Base-by-base conservation (phyloP, 768 basidiomycete genomes). In the Podaxis sp. region DNA sequence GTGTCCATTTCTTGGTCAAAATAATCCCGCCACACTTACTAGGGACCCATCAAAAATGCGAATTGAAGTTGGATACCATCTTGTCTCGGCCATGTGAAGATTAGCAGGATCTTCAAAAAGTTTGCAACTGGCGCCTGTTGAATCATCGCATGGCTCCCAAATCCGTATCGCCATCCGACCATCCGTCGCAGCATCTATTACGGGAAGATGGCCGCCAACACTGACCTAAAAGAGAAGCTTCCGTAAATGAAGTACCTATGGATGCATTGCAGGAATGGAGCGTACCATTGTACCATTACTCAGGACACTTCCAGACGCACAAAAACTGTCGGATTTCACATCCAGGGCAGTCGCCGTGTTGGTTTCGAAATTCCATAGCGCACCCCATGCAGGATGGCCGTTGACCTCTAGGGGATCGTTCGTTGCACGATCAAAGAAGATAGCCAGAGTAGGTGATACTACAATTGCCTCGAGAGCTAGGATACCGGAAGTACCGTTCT, bases 321-420 rank as follows among this genome's bases (percentile, higher is more conserved):
- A 81, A 68, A 78, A 81, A n/a, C 73, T 73, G 62, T 81, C 74
- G 17, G 75, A 73, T 15, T 74, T 56, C 8, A 78, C 66, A 53
- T 74, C 68, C 33, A 78, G 60, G 8, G 77, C 69, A 11, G 74
- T 74, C 1, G 74, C 72, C 1, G 69, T 73, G 44, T 78, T 76
- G 1, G 78, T 79, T 62, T 74, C 69, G 12, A 82, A 66, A 58
- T 81, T 72, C 70, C 80, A 76, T 20, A 82, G 68, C 6, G 77
- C 78, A 53, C 75, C 76, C 80, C 79, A 81, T 11, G 80, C 80
- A n/a, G 76, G 73, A 58, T 79, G 77, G 2, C 77, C 76, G 55
- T 78, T 72, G 58, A 80, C 72, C 38, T 66, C 73, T 22, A 80
- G 66, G 15, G 79, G 75, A 49, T 82, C 80, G 60, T 80, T 71